Percentiles rank a stretch among this genome's conserved stretches.
Conservation (phyloP, 768 basidiomycete genomes). For the Leccinum boreale region DNA sequence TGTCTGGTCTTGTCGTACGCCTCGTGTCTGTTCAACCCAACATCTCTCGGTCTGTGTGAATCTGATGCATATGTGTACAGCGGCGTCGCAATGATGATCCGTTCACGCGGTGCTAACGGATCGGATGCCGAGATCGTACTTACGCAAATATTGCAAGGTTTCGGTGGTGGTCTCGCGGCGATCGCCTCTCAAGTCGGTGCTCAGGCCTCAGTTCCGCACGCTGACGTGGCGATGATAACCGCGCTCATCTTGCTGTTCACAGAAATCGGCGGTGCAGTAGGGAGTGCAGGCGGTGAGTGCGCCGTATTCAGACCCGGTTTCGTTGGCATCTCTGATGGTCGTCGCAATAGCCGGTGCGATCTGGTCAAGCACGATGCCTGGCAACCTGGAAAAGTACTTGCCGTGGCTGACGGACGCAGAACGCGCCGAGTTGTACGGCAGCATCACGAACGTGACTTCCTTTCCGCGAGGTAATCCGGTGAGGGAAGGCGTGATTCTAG, state of each 20-base stretch:
- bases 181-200: constrained; percentile 55
- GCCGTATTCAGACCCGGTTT: constrained; percentile 4
- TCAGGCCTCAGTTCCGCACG: constrained; percentile 63
- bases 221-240: constrained; percentile 64
- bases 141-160: constrained; percentile 69
- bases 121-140: constrained; percentile 55
- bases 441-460: constrained; percentile 48
- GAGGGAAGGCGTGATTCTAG: constrained; percentile 61
- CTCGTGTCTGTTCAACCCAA: constrained; percentile 36
- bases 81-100: constrained; percentile 68
- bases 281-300: constrained; percentile 53
- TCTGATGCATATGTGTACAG: constrained; percentile 21
- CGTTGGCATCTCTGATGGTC: background rate
- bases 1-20: constrained; percentile 57
- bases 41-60: background rate
- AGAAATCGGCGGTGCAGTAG: constrained; percentile 66
- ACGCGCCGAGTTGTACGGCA: constrained; percentile 49
- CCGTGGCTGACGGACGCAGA: constrained; percentile 44
- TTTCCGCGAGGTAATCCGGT: constrained; percentile 53
- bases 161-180: constrained; percentile 70
- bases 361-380: constrained; percentile 67
- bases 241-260: constrained; percentile 66
- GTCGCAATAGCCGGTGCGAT: constrained; percentile 52
- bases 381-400: constrained; percentile 51
- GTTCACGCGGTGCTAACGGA: constrained; percentile 59